These are phyloP conservation scores for Acacia pycnantha DNA, from an alignment of 331 rosid genomes.

Conservation along the genomic window DNA sequence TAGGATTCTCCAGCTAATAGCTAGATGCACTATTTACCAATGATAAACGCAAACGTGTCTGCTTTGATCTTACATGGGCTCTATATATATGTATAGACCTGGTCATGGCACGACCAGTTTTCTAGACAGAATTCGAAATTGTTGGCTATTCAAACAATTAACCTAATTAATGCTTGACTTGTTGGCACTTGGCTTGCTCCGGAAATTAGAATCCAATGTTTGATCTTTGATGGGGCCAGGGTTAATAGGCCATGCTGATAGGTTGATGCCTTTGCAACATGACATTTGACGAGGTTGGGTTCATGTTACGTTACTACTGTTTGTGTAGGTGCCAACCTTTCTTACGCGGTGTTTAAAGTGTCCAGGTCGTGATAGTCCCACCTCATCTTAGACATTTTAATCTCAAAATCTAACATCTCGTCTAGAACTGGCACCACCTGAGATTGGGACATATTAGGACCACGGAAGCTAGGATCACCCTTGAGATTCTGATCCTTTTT, in stretches of 20 bases:
- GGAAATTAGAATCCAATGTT: not conserved
- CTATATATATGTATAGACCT: no score
- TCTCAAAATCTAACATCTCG: rapidly evolving
- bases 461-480: no score
- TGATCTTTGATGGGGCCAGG: not conserved
- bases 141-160: not conserved
- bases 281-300: no score
- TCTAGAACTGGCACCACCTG: rapidly evolving
- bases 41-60: not conserved
- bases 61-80: not conserved
- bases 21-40: not conserved
- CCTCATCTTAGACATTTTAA: no score
- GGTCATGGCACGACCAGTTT: not conserved
- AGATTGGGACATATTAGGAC: no score
- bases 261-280: not conserved
- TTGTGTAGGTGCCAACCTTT: not conserved
- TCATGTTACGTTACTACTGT: not conserved
- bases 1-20: not conserved
- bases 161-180: not conserved
- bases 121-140: not conserved
- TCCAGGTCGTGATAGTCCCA: rapidly evolving
- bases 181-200: not conserved
- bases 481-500: no score
- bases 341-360: no score
- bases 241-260: not conserved